These are phyloP conservation scores for Tulasnella sp. DNA, from an alignment of 768 basidiomycete genomes.

Conservation along the genomic window DNA sequence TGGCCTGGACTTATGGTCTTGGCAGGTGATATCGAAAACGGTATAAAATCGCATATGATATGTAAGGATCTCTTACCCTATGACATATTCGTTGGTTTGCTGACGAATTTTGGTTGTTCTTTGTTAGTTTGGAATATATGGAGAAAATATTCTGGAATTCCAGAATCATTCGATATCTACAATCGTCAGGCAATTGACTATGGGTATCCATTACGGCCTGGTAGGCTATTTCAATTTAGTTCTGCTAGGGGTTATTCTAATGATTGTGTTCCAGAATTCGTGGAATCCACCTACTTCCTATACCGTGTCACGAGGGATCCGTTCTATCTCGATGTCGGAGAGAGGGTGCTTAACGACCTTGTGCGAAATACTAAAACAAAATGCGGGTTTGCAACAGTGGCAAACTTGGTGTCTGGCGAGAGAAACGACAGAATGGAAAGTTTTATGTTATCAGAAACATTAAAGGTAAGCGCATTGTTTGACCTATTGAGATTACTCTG, in stretches of 20 bases:
- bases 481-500: constrained; percentile 14
- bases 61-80: constrained; percentile 36
- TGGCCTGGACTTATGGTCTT: constrained; percentile 82
- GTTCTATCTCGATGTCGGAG: constrained; percentile 85
- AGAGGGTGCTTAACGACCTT: constrained; percentile 68
- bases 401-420: constrained; percentile 61
- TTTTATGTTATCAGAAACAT: constrained; percentile 83
- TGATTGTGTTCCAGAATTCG: constrained; percentile 54
- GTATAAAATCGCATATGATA: constrained; percentile 80
- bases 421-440: constrained; percentile 95
- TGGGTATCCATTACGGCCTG: constrained; percentile 71
- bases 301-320: constrained; percentile 84
- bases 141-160: constrained; percentile 74
- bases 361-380: constrained; percentile 59
- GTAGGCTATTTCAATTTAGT: constrained; percentile 24
- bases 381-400: constrained; percentile 76
- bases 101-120: background rate
- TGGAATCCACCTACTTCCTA: constrained; percentile 94
- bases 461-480: constrained; percentile 46
- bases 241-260: background rate
- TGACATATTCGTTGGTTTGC: background rate
- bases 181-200: constrained; percentile 55
- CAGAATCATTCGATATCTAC: constrained; percentile 83
- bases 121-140: constrained; percentile 79
- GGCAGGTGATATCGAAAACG: constrained; percentile 73